Conservation (phyloP, 805 yeast species). For the Saturnispora besseyi region DNA sequence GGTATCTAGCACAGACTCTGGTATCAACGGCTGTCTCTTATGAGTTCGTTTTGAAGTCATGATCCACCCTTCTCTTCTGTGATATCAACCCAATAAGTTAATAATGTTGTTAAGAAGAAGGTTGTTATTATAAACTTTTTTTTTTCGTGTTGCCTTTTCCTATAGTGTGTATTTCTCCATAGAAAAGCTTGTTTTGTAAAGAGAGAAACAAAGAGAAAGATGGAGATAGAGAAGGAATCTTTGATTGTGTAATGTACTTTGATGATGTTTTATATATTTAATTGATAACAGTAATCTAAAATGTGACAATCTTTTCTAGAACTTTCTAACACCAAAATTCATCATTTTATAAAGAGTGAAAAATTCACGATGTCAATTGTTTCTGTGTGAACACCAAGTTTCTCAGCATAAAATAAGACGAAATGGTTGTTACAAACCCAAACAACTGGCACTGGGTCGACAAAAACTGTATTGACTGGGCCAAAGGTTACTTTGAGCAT, state of each 20-base stretch:
- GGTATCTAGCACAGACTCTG: conserved; percentile 56
- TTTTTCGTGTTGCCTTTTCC: too few species aligned
- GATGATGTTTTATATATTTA: background rate
- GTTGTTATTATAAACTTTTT: too few species aligned
- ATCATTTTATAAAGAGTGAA: background rate
- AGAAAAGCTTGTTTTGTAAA: too few species aligned
- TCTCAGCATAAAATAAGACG: background rate
- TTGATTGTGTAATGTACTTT: background rate
- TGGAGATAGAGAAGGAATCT: too few species aligned
- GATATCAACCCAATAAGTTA: too few species aligned
- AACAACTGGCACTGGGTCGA: conserved; percentile 99
- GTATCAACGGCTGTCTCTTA: conserved; percentile 39
- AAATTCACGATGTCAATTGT: background rate
- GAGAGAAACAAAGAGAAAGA: too few species aligned
- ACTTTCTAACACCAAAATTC: background rate
- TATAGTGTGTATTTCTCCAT: too few species aligned
- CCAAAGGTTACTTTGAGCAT: conserved; percentile 62
- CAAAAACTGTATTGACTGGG: conserved; percentile 92
- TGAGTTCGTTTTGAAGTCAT: background rate
- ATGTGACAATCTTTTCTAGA: background rate
- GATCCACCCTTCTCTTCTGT: too few species aligned
- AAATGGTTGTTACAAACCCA: conserved; percentile 92
- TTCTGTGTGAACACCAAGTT: too few species aligned
- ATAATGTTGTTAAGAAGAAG: too few species aligned
- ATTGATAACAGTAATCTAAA: background rate